phyloP scores from a whole-genome alignment of 345 rosid genomes.

The Populus euphratica region DNA sequence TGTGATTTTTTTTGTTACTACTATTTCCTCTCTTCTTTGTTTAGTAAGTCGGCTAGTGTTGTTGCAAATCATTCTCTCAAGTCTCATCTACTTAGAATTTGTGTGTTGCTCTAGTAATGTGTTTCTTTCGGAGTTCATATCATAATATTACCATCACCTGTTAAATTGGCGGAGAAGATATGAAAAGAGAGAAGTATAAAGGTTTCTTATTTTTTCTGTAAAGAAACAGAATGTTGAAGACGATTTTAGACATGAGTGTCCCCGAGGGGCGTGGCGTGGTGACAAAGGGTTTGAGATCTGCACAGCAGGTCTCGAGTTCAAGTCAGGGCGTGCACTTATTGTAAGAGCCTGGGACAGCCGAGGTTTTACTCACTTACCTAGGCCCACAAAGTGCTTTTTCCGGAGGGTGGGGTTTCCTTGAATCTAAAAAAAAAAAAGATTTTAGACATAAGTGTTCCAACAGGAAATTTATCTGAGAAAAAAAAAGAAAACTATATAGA shows the following conservation, averaged over 20 bases:
- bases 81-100: background rate
- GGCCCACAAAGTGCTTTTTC: no score
- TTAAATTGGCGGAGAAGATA: background rate
- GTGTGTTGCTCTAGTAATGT: background rate
- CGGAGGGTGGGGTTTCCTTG: no score
- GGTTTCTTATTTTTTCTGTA: background rate
- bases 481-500: background rate
- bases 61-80: background rate
- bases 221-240: background rate
- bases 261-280: no score
- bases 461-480: background rate
- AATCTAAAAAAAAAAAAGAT: no score
- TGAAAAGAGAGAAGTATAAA: background rate
- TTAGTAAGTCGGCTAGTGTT: background rate
- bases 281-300: no score
- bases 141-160: background rate
- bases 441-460: background rate
- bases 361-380: no score
- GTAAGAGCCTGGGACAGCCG: no score
- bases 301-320: no score
- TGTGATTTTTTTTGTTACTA: background rate
- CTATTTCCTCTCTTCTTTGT: background rate
- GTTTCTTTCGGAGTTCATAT: background rate
- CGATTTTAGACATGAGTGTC: background rate
- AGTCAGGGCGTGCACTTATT: no score